Percentiles rank a stretch among this genome's conserved stretches.
phyloP scores from a whole-genome alignment of 2,329 filamentous ascomycete genomes.

The Sclerotinia spermophila region DNA sequence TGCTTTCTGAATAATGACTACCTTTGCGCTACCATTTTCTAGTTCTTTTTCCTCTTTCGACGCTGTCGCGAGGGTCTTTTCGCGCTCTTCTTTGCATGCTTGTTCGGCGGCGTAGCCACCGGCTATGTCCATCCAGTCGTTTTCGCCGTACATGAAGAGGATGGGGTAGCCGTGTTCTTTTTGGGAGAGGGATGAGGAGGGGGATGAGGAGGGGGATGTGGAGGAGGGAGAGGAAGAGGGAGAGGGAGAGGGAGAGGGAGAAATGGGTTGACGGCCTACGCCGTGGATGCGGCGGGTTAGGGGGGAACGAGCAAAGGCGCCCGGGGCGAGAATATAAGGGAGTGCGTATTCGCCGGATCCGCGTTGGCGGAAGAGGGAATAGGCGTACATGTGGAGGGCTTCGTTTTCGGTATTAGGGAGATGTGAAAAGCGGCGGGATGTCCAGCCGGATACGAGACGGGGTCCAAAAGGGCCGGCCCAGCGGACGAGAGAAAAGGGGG shows the following conservation, averaged over 20 bases:
- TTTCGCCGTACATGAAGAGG: constrained; percentile 93
- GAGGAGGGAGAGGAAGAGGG: constrained; percentile 12
- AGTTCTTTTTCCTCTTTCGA: constrained; percentile 63
- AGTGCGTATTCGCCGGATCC: constrained; percentile 93
- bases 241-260: constrained; percentile 22
- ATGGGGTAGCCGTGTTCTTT: constrained; percentile 68
- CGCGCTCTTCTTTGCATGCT: constrained; percentile 68
- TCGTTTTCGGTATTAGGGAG: constrained; percentile 75
- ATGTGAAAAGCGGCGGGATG: constrained; percentile 85
- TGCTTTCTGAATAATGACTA: constrained; percentile 69
- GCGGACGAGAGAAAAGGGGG: constrained; percentile 86
- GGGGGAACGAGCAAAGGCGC: constrained; percentile 84
- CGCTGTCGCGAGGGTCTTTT: constrained; percentile 56
- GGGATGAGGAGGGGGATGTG: no score
- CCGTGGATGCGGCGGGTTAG: constrained; percentile 82
- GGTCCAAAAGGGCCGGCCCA: constrained; percentile 87
- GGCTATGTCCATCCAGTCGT: constrained; percentile 97
- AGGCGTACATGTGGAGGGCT: constrained; percentile 87
- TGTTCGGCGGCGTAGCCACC: constrained; percentile 78
- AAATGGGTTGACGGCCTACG: constrained; percentile 68
- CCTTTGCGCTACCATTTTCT: constrained; percentile 80
- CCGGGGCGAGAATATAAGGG: constrained; percentile 87
- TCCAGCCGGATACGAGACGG: constrained; percentile 92
- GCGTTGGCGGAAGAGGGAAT: constrained; percentile 86
- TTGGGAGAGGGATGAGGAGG: background rate